A percentile compares a stretch with the other conserved stretches of the same genome.
Evolutionary conservation across 345 rosid species (phyloP).

Genomic region (Melaleuca quinquenervia): DNA sequence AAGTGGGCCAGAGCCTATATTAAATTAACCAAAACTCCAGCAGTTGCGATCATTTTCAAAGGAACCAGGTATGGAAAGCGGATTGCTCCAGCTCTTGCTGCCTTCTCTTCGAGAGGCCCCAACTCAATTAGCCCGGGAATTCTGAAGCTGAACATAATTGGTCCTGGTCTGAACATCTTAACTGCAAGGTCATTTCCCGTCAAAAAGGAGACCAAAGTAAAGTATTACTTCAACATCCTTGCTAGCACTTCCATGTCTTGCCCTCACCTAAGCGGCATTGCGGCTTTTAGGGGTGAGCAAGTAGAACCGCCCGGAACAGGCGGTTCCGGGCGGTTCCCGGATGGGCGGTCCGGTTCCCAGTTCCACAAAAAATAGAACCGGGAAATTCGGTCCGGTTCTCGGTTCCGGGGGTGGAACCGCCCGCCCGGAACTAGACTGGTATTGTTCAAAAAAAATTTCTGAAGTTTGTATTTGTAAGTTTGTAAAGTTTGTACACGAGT

Average conservation of each 20-base stretch:
- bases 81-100: conserved; percentile 7
- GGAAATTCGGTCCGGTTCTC: too few species aligned
- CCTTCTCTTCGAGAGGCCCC: conserved; percentile 30
- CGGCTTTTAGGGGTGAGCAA: too few species aligned
- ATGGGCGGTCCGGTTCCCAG: too few species aligned
- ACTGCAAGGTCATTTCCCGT: conserved; percentile 37
- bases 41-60: background rate
- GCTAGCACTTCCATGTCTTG: conserved; percentile 54
- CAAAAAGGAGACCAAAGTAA: conserved; percentile 15
- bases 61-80: conserved; percentile 2
- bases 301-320: too few species aligned
- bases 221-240: conserved; percentile 22
- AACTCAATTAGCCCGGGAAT: conserved; percentile 20
- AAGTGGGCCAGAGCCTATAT: background rate
- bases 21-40: background rate
- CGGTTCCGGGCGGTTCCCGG: too few species aligned
- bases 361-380: too few species aligned
- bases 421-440: too few species aligned
- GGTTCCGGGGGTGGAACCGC: too few species aligned
- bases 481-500: too few species aligned
- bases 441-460: too few species aligned
- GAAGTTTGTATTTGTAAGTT: too few species aligned
- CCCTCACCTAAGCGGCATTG: conserved; percentile 46
- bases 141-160: conserved; percentile 39
- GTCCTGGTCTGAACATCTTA: conserved; percentile 36